Base-by-base conservation (phyloP, 495 filamentous ascomycete genomes). In the Tuber umbilicatum region DNA sequence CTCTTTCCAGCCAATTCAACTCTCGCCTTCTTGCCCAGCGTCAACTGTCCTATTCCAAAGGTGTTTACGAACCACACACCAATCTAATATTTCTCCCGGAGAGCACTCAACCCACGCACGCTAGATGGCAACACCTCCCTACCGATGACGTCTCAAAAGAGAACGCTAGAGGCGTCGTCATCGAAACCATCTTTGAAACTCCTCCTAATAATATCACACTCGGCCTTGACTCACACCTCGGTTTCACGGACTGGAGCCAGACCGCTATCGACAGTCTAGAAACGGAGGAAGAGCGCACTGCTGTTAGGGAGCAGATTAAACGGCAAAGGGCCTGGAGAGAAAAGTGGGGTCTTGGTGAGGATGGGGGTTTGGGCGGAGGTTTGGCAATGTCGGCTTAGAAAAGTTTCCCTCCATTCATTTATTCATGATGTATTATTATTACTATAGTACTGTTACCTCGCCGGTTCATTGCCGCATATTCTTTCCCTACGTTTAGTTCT, bases 21-120 rank as follows among this genome's bases (percentile, higher is more conserved):
- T 84, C 89, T 31, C 82, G 87, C 3, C 86, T 97, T 39, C 84
- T 88, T 0, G 84, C 86, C 21, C 82, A 88, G 42, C 91, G 95
- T 39, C 89, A 89, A 27, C 80, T 83, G n/a, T 93, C 89, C 74
- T 45, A 70, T 6, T 83, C 90, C 19, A 86, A 88, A 45, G 95
- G 95, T 38, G 86, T 93, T 38, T 99, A 99, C 83, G 94, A 99
- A 77, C 88, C 94, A 37, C 93, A 97, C 84, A 97, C 95, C 64
- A 99, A 99, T 82, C 78, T 85, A 60, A 92, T 97, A 87, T 91
- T 93, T 77, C 95, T 91, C 79, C 96, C 95, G 0, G 88, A 88
- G 74, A 92, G 88, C 78, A 97, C 92, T 87, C 96, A 99, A 84
- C 93, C 95, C 0, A 94, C 94, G 2, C 92, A 93, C 81, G 93